Conservation (phyloP, 371 early-diverging fungal genomes). For the Actinomortierella wolfii region DNA sequence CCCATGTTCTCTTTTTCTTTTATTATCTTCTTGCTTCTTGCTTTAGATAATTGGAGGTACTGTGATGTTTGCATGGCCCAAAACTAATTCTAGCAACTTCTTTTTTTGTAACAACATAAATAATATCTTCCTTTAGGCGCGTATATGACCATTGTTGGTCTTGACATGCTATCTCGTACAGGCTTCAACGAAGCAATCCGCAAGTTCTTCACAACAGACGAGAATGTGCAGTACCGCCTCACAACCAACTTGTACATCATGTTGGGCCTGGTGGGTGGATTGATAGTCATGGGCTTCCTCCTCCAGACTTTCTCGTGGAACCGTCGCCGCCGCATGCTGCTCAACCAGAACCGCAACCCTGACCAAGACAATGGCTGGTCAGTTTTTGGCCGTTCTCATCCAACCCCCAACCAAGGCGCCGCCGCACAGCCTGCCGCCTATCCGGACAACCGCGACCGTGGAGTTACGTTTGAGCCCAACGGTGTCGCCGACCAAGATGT, state of each 20-base stretch:
- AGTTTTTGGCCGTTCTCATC: constrained; percentile 2
- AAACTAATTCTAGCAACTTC: no score
- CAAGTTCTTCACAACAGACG: constrained; percentile 19
- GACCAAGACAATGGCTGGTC: constrained; percentile 20
- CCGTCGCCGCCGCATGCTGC: constrained; percentile 10
- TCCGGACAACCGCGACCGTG: constrained; percentile 6
- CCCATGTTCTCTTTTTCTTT: no score
- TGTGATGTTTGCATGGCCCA: no score
- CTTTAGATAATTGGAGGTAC: no score
- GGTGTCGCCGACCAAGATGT: background rate
- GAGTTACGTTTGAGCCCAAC: background rate
- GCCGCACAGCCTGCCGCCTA: constrained; percentile 12
- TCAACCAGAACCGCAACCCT: constrained; percentile 19
- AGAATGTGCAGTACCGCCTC: constrained; percentile 9
- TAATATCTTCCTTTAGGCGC: constrained; percentile 40
- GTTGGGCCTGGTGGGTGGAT: constrained; percentile 26
- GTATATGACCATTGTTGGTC: constrained; percentile 70
- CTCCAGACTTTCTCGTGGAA: constrained; percentile 20
- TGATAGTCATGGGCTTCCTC: constrained; percentile 8
- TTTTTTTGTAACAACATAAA: no score
- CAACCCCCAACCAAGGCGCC: constrained; percentile 16
- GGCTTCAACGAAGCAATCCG: constrained; percentile 59
- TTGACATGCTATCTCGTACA: constrained; percentile 76
- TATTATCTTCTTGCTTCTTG: no score
- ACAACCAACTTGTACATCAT: constrained; percentile 39